A percentile compares a stretch with the other conserved stretches of the same genome.
These are phyloP conservation scores for Neonectria magnoliae DNA, from an alignment of 2,329 filamentous ascomycete genomes.

Conservation along the genomic window DNA sequence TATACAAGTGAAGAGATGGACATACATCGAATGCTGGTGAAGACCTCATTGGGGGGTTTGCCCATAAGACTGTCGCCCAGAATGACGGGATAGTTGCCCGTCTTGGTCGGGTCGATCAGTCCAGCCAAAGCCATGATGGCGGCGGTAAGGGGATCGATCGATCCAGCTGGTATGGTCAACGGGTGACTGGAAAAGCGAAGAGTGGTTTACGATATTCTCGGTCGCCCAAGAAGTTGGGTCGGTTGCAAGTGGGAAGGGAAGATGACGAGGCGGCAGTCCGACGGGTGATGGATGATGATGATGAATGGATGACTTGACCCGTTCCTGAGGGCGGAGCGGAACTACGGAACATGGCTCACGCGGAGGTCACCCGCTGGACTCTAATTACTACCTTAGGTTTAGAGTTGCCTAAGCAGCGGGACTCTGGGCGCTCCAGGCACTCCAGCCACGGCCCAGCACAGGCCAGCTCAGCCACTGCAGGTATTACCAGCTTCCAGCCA, in stretches of 20 bases:
- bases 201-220: neutral
- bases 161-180: neutral
- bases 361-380: neutral
- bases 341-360: neutral
- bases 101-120: constrained; percentile 68
- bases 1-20: neutral
- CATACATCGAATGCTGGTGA: constrained; percentile 70
- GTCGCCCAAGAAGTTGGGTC: neutral
- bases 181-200: neutral
- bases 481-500: neutral
- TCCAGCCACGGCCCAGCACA: neutral
- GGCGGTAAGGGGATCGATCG: neutral
- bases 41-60: constrained; percentile 65
- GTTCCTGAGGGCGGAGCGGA: neutral
- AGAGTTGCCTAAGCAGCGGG: neutral
- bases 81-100: constrained; percentile 70
- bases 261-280: neutral
- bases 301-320: neutral
- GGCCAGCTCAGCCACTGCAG: neutral
- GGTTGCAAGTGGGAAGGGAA: neutral
- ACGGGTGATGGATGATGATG: constrained; percentile 2
- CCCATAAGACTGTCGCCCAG: constrained; percentile 70
- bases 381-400: too few species aligned
- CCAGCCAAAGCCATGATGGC: constrained; percentile 46
- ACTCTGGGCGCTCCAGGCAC: neutral